Evolutionary conservation across 2,329 filamentous ascomycete genomes (phyloP), one percentile per base, ranked within the genome.

Genomic region (Hymenoscyphus salicellus): DNA sequence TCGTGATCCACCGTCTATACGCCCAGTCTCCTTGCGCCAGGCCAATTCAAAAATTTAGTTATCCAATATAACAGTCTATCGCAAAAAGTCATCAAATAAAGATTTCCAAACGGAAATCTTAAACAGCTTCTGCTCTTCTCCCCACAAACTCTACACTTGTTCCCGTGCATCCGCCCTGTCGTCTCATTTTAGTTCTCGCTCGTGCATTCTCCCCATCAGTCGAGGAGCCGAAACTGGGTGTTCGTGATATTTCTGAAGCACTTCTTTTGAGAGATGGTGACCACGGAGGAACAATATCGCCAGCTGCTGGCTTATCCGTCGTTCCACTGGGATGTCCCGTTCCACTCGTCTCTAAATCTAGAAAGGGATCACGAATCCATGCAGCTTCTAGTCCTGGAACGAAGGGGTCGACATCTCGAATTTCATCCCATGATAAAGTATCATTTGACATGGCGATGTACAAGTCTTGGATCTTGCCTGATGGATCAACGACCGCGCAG

Each of bases 401-500:
- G 66, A 80, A 83, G 2, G 81, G 76, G 0, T 81, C 80, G 3
- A 82, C 78, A 38, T 79, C 76, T 62, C 78, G 78, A 33, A 87
- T 75, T 33, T 75, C 73, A 16, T 65, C 58, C 85, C 85, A 87
- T 1, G 83, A 84, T n/a, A 87, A 76, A 6, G 80, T 82, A 63
- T 83, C 80, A 5, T 78, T 72, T 14, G 78, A 76, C 82, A 86
- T 84, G 63, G 84, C 83, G 63, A 87, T 85, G 69, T 87, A 87
- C 16, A 87, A 74, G 23, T 84, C 85, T 69, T 86, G 83, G 28
- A 86, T 82, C 68, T 82, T 83, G 55, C 84, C 85, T 61, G 78
- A 80, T 3, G 78, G 76, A 57, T 85, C 82, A 58, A 81, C 79
- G 2, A 86, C 83, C n/a, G 83, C 85, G 68, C 84, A 86, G 72